phyloP scores from a whole-genome alignment of 2,329 filamentous ascomycete species.

The Pseudohalonectria lignicola region DNA sequence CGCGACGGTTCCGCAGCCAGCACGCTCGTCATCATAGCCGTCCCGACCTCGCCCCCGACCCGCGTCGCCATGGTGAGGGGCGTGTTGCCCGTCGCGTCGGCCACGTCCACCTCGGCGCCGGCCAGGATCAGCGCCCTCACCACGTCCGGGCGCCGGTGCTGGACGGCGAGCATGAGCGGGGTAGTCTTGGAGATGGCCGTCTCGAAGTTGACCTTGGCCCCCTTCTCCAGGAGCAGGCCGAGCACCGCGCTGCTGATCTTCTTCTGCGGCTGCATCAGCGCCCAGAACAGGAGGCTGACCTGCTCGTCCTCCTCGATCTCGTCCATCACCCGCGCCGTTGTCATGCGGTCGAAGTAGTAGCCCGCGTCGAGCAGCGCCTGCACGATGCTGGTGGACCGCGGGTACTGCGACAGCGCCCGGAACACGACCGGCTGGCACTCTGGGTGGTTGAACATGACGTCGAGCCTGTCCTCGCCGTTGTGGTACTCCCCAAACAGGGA shows the following conservation, averaged over 20 bases:
- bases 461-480: constrained; percentile 34
- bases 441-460: constrained; percentile 33
- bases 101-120: constrained; percentile 47
- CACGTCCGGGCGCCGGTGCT: constrained; percentile 42
- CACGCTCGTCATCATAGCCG: constrained; percentile 41
- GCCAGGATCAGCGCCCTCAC: constrained; percentile 44
- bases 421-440: constrained; percentile 36
- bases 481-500: constrained; percentile 38
- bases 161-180: constrained; percentile 49
- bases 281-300: constrained; percentile 49
- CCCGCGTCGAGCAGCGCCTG: constrained; percentile 43
- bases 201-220: constrained; percentile 47
- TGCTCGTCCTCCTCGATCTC: constrained; percentile 39
- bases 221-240: constrained; percentile 38
- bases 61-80: constrained; percentile 49
- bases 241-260: constrained; percentile 48
- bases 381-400: constrained; percentile 40
- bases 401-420: constrained; percentile 41
- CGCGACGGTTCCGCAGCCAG: constrained; percentile 43
- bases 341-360: constrained; percentile 47
- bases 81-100: constrained; percentile 45
- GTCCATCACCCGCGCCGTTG: constrained; percentile 28
- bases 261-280: constrained; percentile 51
- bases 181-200: constrained; percentile 40
- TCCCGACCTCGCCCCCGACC: constrained; percentile 40